These are phyloP conservation scores for Mycena maculata DNA, from an alignment of 768 basidiomycete species.

Conservation along the genomic window DNA sequence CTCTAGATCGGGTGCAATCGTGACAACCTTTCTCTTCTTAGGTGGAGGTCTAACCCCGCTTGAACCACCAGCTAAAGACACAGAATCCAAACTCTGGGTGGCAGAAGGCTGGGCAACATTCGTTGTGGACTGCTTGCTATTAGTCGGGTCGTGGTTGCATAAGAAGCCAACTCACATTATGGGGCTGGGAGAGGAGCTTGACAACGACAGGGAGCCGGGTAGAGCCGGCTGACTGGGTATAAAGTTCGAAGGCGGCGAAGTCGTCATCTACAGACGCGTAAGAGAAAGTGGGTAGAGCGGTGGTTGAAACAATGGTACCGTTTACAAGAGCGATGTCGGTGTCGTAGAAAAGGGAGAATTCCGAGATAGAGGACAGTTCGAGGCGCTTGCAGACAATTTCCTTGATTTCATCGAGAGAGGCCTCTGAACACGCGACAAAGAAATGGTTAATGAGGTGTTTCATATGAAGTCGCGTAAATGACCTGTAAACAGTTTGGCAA, in stretches of 20 bases:
- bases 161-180: conserved; percentile 16
- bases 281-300: conserved; percentile 14
- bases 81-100: neutral
- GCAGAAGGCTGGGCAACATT: neutral
- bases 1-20: neutral
- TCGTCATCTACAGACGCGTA: conserved; percentile 69
- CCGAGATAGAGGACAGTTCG: conserved; percentile 52
- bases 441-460: conserved; percentile 2
- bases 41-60: neutral
- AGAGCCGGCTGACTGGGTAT: conserved; percentile 49
- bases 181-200: conserved; percentile 23
- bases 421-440: conserved; percentile 62
- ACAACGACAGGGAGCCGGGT: conserved; percentile 55
- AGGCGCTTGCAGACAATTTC: conserved; percentile 72
- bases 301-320: conserved; percentile 53
- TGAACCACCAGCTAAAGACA: neutral
- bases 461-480: conserved; percentile 20
- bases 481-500: conserved; percentile 70
- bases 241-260: conserved; percentile 75
- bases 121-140: neutral
- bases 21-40: conserved; percentile 25
- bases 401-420: conserved; percentile 68
- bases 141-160: neutral
- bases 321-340: conserved; percentile 80
- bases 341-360: conserved; percentile 65